A percentile compares a stretch with the other conserved stretches of the same genome.
Evolutionary conservation across 2,329 filamentous ascomycete species (phyloP).

Genomic region (Aureobasidium leucospermi): DNA sequence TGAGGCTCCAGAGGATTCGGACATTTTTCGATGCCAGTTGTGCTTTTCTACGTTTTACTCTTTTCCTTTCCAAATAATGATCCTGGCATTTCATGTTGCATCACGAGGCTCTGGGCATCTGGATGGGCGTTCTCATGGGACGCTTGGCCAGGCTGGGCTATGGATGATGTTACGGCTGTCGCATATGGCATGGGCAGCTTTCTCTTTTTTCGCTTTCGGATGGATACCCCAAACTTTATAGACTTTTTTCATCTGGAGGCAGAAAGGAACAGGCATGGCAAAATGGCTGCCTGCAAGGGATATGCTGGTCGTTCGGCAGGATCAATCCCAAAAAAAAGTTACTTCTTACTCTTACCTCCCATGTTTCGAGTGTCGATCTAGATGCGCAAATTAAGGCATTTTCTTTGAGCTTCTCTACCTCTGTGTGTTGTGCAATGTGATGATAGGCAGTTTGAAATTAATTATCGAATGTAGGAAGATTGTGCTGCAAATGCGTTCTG

Average conservation of each 20-base stretch:
- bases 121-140: conserved; percentile 13
- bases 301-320: conserved; percentile 14
- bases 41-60: conserved; percentile 2
- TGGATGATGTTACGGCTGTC: conserved; percentile 13
- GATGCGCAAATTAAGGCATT: neutral
- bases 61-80: conserved; percentile 13
- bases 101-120: conserved; percentile 12
- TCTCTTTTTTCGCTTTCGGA: conserved; percentile 14
- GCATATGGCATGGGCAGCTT: conserved; percentile 12
- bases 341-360: neutral
- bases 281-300: conserved; percentile 13
- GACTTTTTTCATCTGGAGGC: conserved; percentile 15
- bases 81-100: conserved; percentile 15
- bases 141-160: conserved; percentile 11
- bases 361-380: neutral
- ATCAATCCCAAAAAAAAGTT: conserved; percentile 16
- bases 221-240: conserved; percentile 15
- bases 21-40: conserved; percentile 13
- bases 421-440: neutral
- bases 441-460: neutral
- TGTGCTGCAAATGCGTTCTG: too few relatives aligned
- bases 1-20: conserved; percentile 15
- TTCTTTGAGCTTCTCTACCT: neutral
- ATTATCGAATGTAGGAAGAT: too few relatives aligned
- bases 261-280: conserved; percentile 11